Evolutionary conservation across 305 asterid species (phyloP).

Genomic region (Plantago lanceolata): DNA sequence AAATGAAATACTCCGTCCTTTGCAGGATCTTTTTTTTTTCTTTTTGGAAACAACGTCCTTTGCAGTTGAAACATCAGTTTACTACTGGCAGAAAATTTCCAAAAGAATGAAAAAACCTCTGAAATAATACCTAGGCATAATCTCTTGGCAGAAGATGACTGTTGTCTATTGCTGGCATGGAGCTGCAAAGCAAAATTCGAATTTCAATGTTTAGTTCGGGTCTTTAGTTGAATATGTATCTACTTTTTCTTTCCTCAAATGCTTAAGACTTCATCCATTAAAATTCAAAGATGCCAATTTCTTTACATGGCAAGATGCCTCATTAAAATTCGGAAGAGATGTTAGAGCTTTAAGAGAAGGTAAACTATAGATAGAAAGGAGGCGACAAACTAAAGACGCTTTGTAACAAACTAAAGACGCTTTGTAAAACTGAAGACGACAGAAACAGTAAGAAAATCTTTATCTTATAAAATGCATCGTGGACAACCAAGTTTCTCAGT

Average conservation of each 20-base stretch:
- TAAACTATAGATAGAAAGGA: constrained; percentile 2
- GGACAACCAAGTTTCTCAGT: background rate
- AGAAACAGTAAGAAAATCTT: background rate
- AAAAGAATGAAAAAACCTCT: too few species aligned
- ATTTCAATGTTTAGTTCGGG: constrained; percentile 9
- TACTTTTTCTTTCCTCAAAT: background rate
- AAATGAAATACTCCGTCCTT: too few species aligned
- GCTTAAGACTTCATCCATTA: too few species aligned
- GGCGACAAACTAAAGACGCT: background rate
- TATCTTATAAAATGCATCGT: too few species aligned
- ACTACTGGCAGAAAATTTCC: too few species aligned
- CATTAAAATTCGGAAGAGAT: constrained; percentile 3
- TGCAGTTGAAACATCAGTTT: too few species aligned
- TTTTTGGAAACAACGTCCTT: too few species aligned
- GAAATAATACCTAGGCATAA: constrained; percentile 51
- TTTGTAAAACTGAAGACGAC: constrained; percentile 11
- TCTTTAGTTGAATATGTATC: background rate
- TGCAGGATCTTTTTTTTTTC: too few species aligned
- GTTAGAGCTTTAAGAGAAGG: background rate
- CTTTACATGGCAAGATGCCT: constrained; percentile 12
- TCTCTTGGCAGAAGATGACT: constrained; percentile 62
- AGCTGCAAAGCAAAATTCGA: constrained; percentile 52
- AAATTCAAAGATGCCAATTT: background rate
- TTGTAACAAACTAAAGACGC: constrained; percentile 1
- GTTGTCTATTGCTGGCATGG: constrained; percentile 71